A percentile compares a stretch with the other conserved stretches of the same genome.
These are phyloP conservation scores for Staphylotrichum longicolle DNA, from an alignment of 495 filamentous ascomycete genomes.

Conservation along the genomic window DNA sequence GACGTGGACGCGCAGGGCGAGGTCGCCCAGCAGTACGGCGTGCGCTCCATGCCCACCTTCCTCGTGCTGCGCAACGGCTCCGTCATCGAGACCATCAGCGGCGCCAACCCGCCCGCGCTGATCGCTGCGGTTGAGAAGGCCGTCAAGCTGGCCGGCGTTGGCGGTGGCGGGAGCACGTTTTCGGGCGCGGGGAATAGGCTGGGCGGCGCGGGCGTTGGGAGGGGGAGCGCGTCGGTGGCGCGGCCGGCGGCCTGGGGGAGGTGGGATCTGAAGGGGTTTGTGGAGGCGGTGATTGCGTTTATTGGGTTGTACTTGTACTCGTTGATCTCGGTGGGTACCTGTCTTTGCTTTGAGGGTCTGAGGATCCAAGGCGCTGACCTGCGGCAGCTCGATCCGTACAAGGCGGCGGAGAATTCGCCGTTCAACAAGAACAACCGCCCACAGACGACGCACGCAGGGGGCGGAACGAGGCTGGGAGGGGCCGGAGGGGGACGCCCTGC, in stretches of 20 bases:
- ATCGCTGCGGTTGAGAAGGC: conserved; percentile 75
- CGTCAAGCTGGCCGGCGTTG: conserved; percentile 53
- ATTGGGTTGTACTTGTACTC: conserved; percentile 60
- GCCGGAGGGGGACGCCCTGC: conserved; percentile 22
- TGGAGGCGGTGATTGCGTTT: conserved; percentile 53
- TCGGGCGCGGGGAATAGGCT: conserved; percentile 40
- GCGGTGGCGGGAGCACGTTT: conserved; percentile 42
- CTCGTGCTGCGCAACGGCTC: conserved; percentile 77
- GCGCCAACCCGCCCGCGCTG: conserved; percentile 73
- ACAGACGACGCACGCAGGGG: conserved; percentile 20
- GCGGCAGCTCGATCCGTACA: conserved; percentile 63
- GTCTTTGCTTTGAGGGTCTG: background rate
- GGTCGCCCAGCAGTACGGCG: conserved; percentile 53
- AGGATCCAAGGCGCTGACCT: conserved; percentile 22
- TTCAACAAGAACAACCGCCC: conserved; percentile 57
- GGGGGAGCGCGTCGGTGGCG: conserved; percentile 21
- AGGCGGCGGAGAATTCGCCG: conserved; percentile 58
- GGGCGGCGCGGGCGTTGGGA: conserved; percentile 27
- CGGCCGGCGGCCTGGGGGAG: conserved; percentile 26
- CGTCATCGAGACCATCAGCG: conserved; percentile 68
- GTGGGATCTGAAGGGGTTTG: conserved; percentile 44
- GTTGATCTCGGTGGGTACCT: conserved; percentile 50
- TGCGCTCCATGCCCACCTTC: conserved; percentile 79
- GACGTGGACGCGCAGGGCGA: conserved; percentile 58
- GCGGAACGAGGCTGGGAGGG: conserved; percentile 18